Evolutionary conservation across 768 basidiomycete species (phyloP).

Genomic region (Lactarius hatsudake): DNA sequence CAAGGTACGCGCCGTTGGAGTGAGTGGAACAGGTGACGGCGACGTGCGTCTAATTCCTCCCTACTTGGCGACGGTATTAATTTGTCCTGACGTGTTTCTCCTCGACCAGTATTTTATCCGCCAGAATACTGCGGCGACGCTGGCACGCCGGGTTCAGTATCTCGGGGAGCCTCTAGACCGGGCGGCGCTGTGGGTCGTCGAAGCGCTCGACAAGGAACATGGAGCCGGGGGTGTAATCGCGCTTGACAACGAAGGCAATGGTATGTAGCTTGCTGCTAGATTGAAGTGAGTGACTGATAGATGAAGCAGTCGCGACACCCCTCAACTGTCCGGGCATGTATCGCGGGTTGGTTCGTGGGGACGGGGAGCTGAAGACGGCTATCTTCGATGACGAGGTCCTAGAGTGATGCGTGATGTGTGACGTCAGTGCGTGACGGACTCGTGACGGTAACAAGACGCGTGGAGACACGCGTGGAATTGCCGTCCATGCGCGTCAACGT

Average conservation of each 20-base stretch:
- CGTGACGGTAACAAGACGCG: conserved; percentile 10
- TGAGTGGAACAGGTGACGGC: conserved; percentile 86
- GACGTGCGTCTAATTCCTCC: conserved; percentile 50
- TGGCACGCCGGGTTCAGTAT: conserved; percentile 65
- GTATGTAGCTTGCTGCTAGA: conserved; percentile 37
- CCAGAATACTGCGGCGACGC: conserved; percentile 58
- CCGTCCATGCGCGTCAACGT: background rate
- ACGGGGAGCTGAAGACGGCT: conserved; percentile 70
- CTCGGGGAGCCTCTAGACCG: conserved; percentile 52
- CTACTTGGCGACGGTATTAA: background rate
- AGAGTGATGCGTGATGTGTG: conserved; percentile 4
- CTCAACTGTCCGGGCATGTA: conserved; percentile 83
- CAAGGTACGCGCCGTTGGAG: conserved; percentile 53
- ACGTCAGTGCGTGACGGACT: no score
- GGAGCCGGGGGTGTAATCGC: conserved; percentile 77
- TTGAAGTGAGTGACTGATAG: background rate
- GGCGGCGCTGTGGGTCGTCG: conserved; percentile 54
- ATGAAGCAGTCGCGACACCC: conserved; percentile 58
- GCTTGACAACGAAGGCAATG: conserved; percentile 65
- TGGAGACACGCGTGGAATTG: background rate
- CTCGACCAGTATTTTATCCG: conserved; percentile 70
- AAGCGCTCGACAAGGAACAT: conserved; percentile 54
- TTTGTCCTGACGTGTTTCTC: background rate
- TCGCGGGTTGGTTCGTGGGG: conserved; percentile 65
- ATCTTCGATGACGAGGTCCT: conserved; percentile 69